Conservation (phyloP, 345 rosid species). For the Gossypium longicalyx region DNA sequence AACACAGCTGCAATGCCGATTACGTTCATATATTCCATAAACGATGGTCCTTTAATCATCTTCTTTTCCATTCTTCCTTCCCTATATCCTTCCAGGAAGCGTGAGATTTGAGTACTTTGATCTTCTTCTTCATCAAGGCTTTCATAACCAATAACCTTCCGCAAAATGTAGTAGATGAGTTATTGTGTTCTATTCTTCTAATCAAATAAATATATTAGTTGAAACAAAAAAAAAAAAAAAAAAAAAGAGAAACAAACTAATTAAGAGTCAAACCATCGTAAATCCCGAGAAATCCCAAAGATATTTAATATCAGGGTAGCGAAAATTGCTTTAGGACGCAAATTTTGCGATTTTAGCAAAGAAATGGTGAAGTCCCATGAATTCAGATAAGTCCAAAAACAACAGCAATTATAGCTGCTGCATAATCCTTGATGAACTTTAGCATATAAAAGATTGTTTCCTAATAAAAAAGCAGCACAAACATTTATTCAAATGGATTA, state of each 20-base stretch:
- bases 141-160: constrained; percentile 61
- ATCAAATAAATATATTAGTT: neutral
- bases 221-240: neutral
- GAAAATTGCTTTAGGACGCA: neutral
- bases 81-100: constrained; percentile 73
- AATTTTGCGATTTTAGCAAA: neutral
- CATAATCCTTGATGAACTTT: neutral
- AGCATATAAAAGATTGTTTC: neutral
- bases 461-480: neutral
- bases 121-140: constrained; percentile 61
- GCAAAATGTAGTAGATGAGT: neutral
- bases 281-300: neutral
- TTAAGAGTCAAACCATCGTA: neutral
- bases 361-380: neutral
- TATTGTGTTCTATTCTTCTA: neutral
- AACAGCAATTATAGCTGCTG: neutral
- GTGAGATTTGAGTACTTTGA: constrained; percentile 66
- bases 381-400: neutral
- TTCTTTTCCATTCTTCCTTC: constrained; percentile 53
- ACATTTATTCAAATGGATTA: neutral
- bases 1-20: constrained; percentile 55
- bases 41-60: constrained; percentile 36
- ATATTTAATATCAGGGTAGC: no score
- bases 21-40: constrained; percentile 58
- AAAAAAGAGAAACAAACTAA: neutral